A percentile compares a stretch with the other conserved stretches of the same genome.
Conservation (phyloP, 306 rosid species). For the Castanospermum australe region DNA sequence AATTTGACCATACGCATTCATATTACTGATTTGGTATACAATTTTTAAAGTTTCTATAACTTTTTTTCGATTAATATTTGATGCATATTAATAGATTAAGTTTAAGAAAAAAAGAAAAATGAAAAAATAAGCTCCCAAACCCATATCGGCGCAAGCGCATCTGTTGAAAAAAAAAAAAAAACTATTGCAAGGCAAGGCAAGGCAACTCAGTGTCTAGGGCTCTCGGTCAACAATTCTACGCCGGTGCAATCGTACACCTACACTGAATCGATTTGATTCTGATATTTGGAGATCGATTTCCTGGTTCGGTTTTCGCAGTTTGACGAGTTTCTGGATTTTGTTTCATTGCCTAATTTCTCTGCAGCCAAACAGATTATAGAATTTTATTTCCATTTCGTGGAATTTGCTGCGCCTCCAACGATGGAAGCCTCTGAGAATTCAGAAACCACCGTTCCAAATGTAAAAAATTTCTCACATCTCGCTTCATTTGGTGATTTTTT, state of each 20-base stretch:
- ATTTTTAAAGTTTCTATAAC: no score
- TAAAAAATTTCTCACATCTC: slow-evolving; percentile 19
- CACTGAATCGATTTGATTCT: background rate
- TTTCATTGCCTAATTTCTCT: background rate
- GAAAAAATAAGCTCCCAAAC: no score
- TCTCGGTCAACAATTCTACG: background rate
- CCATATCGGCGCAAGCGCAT: no score
- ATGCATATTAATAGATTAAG: no score
- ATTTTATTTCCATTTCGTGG: slow-evolving; percentile 7
- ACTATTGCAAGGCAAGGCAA: background rate
- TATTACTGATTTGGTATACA: no score
- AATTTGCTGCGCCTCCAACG: slow-evolving; percentile 22
- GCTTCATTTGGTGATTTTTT: background rate
- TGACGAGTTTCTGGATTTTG: background rate
- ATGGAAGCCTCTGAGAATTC: slow-evolving; percentile 48
- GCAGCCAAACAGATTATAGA: background rate
- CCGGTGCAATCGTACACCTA: slow-evolving; percentile 5
- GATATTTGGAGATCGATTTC: background rate
- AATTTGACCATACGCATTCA: no score
- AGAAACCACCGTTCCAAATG: slow-evolving; percentile 39
- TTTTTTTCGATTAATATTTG: no score
- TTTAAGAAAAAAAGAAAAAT: no score
- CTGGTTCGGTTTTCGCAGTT: background rate
- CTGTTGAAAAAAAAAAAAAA: no score
- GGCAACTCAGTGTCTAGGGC: background rate